phyloP scores from a whole-genome alignment of 768 basidiomycete species.

The Grammothele lineata region DNA sequence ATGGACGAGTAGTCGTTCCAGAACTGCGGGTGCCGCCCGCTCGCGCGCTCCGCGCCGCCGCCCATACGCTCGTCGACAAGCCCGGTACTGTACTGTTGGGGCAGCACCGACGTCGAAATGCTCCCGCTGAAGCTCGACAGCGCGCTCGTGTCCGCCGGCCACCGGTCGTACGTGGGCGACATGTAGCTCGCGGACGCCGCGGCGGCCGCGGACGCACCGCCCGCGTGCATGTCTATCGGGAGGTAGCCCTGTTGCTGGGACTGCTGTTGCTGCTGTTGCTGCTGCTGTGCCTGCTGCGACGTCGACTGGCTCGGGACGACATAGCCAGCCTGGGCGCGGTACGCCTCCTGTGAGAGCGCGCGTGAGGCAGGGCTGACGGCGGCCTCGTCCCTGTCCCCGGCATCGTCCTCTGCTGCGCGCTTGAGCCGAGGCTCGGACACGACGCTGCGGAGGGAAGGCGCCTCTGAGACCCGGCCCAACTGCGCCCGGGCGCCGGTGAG shows the following conservation, averaged over 20 bases:
- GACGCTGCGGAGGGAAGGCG: slow-evolving; percentile 3
- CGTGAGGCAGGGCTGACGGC: slow-evolving; percentile 4
- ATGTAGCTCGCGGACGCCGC: slow-evolving; percentile 21
- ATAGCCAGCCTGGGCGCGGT: slow-evolving; percentile 16
- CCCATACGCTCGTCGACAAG: slow-evolving; percentile 46
- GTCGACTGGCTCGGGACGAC: slow-evolving; percentile 9
- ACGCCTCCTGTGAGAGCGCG: slow-evolving; percentile 11
- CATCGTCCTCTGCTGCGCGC: slow-evolving; percentile 50
- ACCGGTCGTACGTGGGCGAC: slow-evolving; percentile 43
- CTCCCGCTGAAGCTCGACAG: slow-evolving; percentile 37
- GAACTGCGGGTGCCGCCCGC: slow-evolving; percentile 30
- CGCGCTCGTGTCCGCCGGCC: slow-evolving; percentile 30
- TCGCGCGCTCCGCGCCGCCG: background rate
- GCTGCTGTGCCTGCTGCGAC: slow-evolving; percentile 1
- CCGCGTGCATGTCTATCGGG: slow-evolving; percentile 15
- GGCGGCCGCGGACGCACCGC: background rate
- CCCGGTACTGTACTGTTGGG: slow-evolving; percentile 73
- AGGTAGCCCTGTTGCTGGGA: slow-evolving; percentile 6
- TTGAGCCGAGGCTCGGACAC: slow-evolving; percentile 40
- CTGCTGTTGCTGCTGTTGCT: background rate
- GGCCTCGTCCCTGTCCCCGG: slow-evolving; percentile 17
- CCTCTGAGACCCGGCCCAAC: slow-evolving; percentile 11
- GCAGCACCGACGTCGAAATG: slow-evolving; percentile 68
- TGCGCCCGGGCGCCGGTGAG: slow-evolving; percentile 57
- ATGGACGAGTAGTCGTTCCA: slow-evolving; percentile 34